A percentile compares a stretch with the other conserved stretches of the same genome.
phyloP scores from a whole-genome alignment of 208 protist genomes.

The Crithidia brevicula region DNA sequence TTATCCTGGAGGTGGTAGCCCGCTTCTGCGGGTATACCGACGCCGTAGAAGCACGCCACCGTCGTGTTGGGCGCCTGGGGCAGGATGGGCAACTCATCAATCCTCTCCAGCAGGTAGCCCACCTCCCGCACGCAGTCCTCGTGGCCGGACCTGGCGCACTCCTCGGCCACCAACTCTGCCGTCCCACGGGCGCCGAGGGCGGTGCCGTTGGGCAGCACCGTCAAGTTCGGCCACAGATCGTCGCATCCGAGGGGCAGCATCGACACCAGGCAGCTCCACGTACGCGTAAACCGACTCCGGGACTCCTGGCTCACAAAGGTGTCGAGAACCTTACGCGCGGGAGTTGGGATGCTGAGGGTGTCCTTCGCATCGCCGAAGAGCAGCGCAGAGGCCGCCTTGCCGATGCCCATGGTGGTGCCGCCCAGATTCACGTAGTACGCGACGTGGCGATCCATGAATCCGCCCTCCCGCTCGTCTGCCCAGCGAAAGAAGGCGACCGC shows the following conservation, averaged over 20 bases:
- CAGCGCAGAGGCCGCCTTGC: conserved; percentile 82
- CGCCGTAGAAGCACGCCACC: conserved; percentile 91
- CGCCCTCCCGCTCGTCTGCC: conserved; percentile 68
- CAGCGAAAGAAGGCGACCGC: conserved; percentile 89
- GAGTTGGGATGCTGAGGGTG: conserved; percentile 71
- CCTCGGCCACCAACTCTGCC: conserved; percentile 39
- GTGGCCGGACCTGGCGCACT: conserved; percentile 63
- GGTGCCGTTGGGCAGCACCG: conserved; percentile 65
- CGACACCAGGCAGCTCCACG: conserved; percentile 71
- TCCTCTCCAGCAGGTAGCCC: conserved; percentile 31
- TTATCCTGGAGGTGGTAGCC: conserved; percentile 70
- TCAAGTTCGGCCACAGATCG: conserved; percentile 46
- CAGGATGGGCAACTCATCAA: conserved; percentile 64
- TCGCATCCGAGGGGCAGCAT: conserved; percentile 80
- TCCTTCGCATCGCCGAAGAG: conserved; percentile 88
- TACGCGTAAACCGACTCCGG: conserved; percentile 67
- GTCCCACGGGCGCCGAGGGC: conserved; percentile 34
- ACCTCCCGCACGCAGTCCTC: conserved; percentile 42
- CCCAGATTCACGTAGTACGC: conserved; percentile 89
- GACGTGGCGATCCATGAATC: conserved; percentile 87
- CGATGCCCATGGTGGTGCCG: conserved; percentile 73
- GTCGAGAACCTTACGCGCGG: conserved; percentile 75
- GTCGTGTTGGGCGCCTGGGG: conserved; percentile 84
- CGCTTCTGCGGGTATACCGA: conserved; percentile 77
- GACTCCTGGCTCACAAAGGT: conserved; percentile 69